Percentiles rank a stretch among this genome's conserved stretches.
Conservation (phyloP, 805 yeast genomes). For the Lachancea dasiensis region DNA sequence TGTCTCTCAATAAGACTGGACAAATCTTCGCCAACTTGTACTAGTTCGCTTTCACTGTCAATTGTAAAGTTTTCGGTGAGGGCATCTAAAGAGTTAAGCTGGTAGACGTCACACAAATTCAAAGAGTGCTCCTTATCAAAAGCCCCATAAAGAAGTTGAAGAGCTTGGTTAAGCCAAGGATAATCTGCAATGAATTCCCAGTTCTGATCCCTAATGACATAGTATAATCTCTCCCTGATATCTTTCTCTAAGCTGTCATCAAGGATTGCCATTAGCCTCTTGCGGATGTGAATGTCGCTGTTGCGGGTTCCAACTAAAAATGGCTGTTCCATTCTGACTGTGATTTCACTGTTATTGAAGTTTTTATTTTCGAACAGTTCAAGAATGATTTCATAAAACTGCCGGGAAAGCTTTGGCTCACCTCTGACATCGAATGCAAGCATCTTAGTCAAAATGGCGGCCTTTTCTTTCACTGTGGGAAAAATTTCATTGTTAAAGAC, state of each 20-base stretch:
- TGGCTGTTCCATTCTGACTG: conserved; percentile 94
- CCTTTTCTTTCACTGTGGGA: conserved; percentile 94
- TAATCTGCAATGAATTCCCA: conserved; percentile 95
- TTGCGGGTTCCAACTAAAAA: conserved; percentile 89
- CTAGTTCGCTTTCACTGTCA: not conserved
- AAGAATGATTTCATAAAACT: conserved; percentile 79
- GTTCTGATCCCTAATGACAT: conserved; percentile 89
- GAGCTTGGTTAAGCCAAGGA: conserved; percentile 92
- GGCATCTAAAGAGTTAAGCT: conserved; percentile 46
- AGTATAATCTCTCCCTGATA: conserved; percentile 70
- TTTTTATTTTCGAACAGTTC: conserved; percentile 80
- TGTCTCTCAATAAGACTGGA: conserved; percentile 33
- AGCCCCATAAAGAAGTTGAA: conserved; percentile 77
- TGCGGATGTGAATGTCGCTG: conserved; percentile 66
- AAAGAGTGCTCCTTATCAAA: conserved; percentile 49
- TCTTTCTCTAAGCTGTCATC: conserved; percentile 73
- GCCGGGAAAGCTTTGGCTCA: conserved; percentile 67
- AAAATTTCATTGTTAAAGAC: conserved; percentile 81
- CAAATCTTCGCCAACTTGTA: conserved; percentile 18
- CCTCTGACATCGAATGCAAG: conserved; percentile 86
- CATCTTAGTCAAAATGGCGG: conserved; percentile 90
- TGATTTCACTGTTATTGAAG: conserved; percentile 76
- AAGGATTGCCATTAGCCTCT: conserved; percentile 71
- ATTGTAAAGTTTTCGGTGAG: conserved; percentile 16
- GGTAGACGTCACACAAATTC: conserved; percentile 44